Evolutionary conservation across 805 yeast genomes (phyloP), one percentile per base, ranked within the genome.

Genomic region (Metschnikowia baotianmanensis): DNA sequence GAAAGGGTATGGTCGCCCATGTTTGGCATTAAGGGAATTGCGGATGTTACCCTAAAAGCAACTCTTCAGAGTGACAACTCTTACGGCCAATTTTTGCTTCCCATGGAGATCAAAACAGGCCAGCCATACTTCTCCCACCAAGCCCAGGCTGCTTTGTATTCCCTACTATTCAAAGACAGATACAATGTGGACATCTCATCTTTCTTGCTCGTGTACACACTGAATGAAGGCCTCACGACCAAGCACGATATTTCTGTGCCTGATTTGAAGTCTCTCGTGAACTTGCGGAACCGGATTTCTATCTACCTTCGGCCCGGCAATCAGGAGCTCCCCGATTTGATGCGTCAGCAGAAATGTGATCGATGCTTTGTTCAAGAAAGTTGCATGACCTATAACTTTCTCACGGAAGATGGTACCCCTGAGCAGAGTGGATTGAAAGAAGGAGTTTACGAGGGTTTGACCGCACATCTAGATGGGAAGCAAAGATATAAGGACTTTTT

Each of bases 71-170:
- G 68, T 5, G 46, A 54, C 4, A 48, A 56, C 5, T 55, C 58
- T 11, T 48, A 51, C 1, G 75, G 76, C n/a, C 76, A 68, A 24
- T 71, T 57, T 40, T 72, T 88, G 10, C 74, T 80, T 1, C 98
- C 97, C 0, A 68, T 93, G 65, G 99, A 93, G 58, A 79, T 93
- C 43, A 93, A 93, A 57, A 88, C 98, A 0, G 96, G 98, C 0
- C 62, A 71, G 23, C 78, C 77, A 34, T 70, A 79, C 27, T 59
- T 83, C 5, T 62, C 82, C 3, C 96, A 93, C 59, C 80, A 84
- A 36, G 96, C 95, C 0, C 99, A 93, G 59, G 83, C 93, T 0
- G 74, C 90, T 0, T 65, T 93, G 6, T 93, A 93, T 56, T 80
- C 95, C 0, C 63, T 91, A 12, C 63, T 93, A 42, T 73, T 88